A percentile compares a stretch with the other conserved stretches of the same genome.
Conservation (phyloP, 2,329 filamentous ascomycete genomes). For the Fonsecaea monophora region DNA sequence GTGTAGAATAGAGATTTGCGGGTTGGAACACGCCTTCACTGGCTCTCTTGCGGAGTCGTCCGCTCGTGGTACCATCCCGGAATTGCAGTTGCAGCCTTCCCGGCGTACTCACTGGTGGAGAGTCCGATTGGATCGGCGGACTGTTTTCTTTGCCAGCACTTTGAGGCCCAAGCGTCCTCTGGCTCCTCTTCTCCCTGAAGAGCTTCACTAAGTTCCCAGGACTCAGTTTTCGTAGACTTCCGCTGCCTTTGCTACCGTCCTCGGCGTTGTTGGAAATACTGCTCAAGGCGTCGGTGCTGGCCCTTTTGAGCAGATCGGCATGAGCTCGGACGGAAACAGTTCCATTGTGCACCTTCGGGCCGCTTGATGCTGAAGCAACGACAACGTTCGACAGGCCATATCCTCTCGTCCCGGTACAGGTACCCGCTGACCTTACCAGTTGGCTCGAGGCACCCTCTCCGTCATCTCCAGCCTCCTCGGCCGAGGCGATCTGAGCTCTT, state of each 20-base stretch:
- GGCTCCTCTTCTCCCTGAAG: constrained; percentile 32
- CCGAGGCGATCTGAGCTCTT: constrained; percentile 46
- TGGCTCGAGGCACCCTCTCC: not conserved
- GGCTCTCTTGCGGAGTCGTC: constrained; percentile 24
- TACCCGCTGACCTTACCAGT: not conserved
- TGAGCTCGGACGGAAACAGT: constrained; percentile 24
- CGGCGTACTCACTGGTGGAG: constrained; percentile 31
- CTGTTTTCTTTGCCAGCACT: constrained; percentile 37
- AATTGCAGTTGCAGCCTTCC: constrained; percentile 33
- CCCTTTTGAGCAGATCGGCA: constrained; percentile 20
- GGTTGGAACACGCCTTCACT: constrained; percentile 23
- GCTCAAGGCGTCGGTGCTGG: constrained; percentile 19
- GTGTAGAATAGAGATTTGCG: constrained; percentile 22
- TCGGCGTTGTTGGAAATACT: constrained; percentile 27
- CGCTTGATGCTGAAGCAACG: constrained; percentile 17
- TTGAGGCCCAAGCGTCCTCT: constrained; percentile 11
- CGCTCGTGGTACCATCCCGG: constrained; percentile 31
- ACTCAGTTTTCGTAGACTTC: constrained; percentile 31
- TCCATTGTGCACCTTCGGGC: constrained; percentile 13
- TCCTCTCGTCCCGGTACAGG: constrained; percentile 6
- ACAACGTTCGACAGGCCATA: constrained; percentile 24
- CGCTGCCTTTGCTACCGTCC: constrained; percentile 23
- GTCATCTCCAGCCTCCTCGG: constrained; percentile 3
- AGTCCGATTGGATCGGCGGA: constrained; percentile 20
- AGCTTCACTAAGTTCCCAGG: constrained; percentile 34